phyloP scores from a whole-genome alignment of 768 basidiomycete genomes.

The Tremella yokohamensis region DNA sequence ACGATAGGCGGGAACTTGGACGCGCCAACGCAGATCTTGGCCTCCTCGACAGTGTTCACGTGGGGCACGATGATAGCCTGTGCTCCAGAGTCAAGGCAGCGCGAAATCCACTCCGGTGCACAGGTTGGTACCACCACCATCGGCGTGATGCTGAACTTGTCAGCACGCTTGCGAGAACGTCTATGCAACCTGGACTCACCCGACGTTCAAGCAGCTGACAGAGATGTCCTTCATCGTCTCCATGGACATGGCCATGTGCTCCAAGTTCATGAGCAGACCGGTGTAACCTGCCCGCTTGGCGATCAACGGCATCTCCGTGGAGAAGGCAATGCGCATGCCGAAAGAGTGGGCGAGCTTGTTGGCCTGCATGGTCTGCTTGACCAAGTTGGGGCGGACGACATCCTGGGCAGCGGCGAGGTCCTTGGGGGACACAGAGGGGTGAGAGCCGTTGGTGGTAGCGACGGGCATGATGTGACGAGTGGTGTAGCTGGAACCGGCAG shows the following conservation, averaged over 20 bases:
- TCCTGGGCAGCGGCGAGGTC: constrained; percentile 11
- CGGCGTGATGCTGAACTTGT: constrained; percentile 17
- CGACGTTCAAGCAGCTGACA: constrained; percentile 24
- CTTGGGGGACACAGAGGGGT: constrained; percentile 3
- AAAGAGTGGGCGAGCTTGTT: constrained; percentile 19
- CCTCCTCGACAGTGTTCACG: constrained; percentile 24
- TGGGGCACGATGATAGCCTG: constrained; percentile 29
- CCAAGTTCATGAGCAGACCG: constrained; percentile 26
- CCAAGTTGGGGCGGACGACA: constrained; percentile 18
- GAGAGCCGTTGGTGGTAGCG: neutral
- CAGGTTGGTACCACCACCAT: constrained; percentile 26
- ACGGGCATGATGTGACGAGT: too few species aligned
- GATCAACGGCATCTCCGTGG: constrained; percentile 25
- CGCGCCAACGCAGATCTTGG: constrained; percentile 19
- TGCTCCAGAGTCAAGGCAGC: constrained; percentile 24
- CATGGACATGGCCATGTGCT: constrained; percentile 25
- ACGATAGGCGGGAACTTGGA: constrained; percentile 26
- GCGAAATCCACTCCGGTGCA: constrained; percentile 28
- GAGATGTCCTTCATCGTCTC: constrained; percentile 21
- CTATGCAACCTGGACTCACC: constrained; percentile 10
- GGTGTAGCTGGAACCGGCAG: too few species aligned
- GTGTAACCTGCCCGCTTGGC: constrained; percentile 22
- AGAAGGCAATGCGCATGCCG: constrained; percentile 24
- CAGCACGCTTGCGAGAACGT: neutral
- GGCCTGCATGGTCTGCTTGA: constrained; percentile 19